These are phyloP conservation scores for Aphelidium insulamus DNA, from an alignment of 371 early-diverging fungal species.

Conservation along the genomic window DNA sequence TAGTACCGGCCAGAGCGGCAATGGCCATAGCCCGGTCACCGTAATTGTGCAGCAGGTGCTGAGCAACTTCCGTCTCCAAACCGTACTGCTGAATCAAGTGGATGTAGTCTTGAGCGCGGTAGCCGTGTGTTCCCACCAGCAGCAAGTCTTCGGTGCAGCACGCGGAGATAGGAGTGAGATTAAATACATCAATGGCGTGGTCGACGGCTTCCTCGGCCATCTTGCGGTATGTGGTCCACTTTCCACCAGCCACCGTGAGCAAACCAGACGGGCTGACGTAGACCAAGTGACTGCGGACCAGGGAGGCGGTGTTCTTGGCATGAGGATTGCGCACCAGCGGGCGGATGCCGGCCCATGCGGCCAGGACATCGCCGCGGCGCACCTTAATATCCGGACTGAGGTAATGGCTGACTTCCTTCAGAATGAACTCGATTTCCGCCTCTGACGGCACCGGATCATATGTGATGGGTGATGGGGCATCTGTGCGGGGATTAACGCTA, in stretches of 20 bases:
- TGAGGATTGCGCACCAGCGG: slow-evolving; percentile 93
- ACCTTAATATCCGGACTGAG: slow-evolving; percentile 69
- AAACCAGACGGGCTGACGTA: slow-evolving; percentile 59
- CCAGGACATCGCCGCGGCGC: slow-evolving; percentile 80
- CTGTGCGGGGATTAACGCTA: slow-evolving; percentile 9
- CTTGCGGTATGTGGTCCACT: slow-evolving; percentile 98
- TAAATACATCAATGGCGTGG: slow-evolving; percentile 51
- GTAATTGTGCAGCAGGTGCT: slow-evolving; percentile 76
- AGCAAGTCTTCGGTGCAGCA: slow-evolving; percentile 50
- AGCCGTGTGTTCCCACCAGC: slow-evolving; percentile 78
- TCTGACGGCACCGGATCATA: slow-evolving; percentile 68
- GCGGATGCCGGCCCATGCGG: slow-evolving; percentile 97
- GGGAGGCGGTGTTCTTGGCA: slow-evolving; percentile 68
- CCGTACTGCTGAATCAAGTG: slow-evolving; percentile 79
- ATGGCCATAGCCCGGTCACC: slow-evolving; percentile 90
- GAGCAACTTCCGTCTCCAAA: slow-evolving; percentile 78
- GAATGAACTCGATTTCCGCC: slow-evolving; percentile 88
- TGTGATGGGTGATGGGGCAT: slow-evolving; percentile 61
- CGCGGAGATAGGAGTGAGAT: slow-evolving; percentile 22
- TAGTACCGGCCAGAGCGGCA: slow-evolving; percentile 48
- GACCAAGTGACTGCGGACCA: slow-evolving; percentile 95
- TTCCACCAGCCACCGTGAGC: slow-evolving; percentile 96
- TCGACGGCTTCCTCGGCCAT: slow-evolving; percentile 98
- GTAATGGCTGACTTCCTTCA: slow-evolving; percentile 80
- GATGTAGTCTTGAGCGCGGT: slow-evolving; percentile 65